Conservation (phyloP, 306 rosid species). For the Vigna hirtella region DNA sequence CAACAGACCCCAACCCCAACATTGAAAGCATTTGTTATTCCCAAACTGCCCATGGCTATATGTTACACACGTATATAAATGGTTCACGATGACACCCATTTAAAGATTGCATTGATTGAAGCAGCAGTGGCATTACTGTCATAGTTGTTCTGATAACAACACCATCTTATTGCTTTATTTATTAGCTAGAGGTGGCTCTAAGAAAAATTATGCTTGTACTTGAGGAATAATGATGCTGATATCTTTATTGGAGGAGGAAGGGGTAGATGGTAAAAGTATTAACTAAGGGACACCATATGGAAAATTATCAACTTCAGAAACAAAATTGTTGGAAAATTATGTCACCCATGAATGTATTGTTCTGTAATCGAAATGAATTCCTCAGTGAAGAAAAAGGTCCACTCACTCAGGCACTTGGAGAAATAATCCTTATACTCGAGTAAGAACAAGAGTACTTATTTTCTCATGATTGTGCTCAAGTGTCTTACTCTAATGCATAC, state of each 20-base stretch:
- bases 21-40: not conserved
- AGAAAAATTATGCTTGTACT: slow-evolving; percentile 38
- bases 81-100: not conserved
- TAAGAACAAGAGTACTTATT: slow-evolving; percentile 7
- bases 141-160: not conserved
- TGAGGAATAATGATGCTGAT: slow-evolving; percentile 6
- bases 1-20: slow-evolving; percentile 2
- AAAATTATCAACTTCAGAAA: not conserved
- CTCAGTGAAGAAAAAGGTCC: not conserved
- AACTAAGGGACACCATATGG: not conserved
- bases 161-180: slow-evolving; percentile 2
- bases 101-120: slow-evolving; percentile 1
- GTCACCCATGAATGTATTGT: not conserved
- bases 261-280: not conserved
- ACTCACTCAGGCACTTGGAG: not conserved
- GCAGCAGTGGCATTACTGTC: slow-evolving; percentile 26
- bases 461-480: slow-evolving; percentile 45
- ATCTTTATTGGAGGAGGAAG: not conserved
- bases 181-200: slow-evolving; percentile 17
- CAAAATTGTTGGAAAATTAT: not conserved
- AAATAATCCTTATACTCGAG: slow-evolving; percentile 39
- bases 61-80: not conserved
- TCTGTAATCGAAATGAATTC: not conserved
- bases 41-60: slow-evolving; percentile 36
- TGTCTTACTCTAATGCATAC: slow-evolving; percentile 37